These are phyloP conservation scores for Leucosporidium yakuticum DNA, from an alignment of 768 basidiomycete species.

Conservation along the genomic window DNA sequence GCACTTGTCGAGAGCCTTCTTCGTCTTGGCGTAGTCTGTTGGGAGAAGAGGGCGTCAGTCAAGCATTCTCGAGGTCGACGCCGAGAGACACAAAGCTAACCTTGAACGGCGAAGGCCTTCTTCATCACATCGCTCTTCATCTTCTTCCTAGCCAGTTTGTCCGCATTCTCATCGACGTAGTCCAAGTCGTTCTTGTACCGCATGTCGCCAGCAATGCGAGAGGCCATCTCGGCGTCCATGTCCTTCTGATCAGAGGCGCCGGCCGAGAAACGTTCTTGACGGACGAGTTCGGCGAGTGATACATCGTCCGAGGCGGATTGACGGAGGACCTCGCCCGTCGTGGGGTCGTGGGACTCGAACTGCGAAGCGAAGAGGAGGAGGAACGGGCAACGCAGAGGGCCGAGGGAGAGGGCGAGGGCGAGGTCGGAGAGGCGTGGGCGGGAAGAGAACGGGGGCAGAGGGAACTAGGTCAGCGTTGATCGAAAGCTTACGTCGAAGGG, in stretches of 20 bases:
- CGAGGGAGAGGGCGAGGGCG: not conserved
- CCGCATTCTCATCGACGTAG: constrained; percentile 95
- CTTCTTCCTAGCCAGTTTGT: constrained; percentile 82
- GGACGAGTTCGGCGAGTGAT: constrained; percentile 81
- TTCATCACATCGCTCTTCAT: constrained; percentile 97
- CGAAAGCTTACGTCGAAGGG: no score
- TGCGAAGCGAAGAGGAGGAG: not conserved
- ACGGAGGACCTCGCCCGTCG: constrained; percentile 81
- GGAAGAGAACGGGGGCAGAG: no score
- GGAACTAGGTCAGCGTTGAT: no score
- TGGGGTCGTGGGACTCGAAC: constrained; percentile 80
- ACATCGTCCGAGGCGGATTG: constrained; percentile 88
- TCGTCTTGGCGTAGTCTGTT: constrained; percentile 87
- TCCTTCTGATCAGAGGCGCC: constrained; percentile 88
- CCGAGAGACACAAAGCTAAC: constrained; percentile 46
- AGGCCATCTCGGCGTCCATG: constrained; percentile 81
- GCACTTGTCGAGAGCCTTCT: constrained; percentile 80
- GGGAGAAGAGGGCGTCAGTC: constrained; percentile 5
- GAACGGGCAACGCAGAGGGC: not conserved
- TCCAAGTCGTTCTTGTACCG: constrained; percentile 87
- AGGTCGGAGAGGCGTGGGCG: no score
- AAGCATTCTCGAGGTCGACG: not conserved
- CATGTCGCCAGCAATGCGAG: constrained; percentile 77
- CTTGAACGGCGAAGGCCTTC: constrained; percentile 90
- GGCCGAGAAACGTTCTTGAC: constrained; percentile 84